phyloP scores from a whole-genome alignment of 805 yeast species.

The Brettanomyces anomalus region DNA sequence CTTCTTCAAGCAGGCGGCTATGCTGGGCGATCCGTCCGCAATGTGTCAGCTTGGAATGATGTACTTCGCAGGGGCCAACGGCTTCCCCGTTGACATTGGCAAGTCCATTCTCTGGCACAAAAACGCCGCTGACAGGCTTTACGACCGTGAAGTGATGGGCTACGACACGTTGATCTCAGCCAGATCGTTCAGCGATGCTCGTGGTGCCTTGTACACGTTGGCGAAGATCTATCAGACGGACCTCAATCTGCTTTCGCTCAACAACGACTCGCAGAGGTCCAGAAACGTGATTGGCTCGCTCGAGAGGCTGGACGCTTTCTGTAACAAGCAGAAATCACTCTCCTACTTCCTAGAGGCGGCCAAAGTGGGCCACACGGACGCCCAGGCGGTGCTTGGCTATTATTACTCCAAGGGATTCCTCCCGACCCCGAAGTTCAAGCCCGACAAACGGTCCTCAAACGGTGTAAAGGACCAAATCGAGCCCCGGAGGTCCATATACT shows the following conservation, averaged over 20 bases:
- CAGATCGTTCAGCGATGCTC: slow-evolving; percentile 26
- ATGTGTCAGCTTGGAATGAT: slow-evolving; percentile 72
- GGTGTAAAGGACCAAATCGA: slow-evolving; percentile 26
- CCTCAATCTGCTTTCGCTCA: slow-evolving; percentile 20
- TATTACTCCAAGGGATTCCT: slow-evolving; percentile 60
- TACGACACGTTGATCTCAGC: slow-evolving; percentile 25
- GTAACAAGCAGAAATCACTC: slow-evolving; percentile 35
- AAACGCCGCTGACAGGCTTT: slow-evolving; percentile 19
- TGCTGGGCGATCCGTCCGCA: slow-evolving; percentile 51
- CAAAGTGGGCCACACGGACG: slow-evolving; percentile 48
- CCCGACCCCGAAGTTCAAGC: slow-evolving; percentile 24
- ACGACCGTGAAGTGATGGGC: slow-evolving; percentile 19
- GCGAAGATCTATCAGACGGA: slow-evolving; percentile 30
- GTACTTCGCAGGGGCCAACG: slow-evolving; percentile 34
- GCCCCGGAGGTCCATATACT: slow-evolving; percentile 53
- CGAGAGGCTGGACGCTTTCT: slow-evolving; percentile 20
- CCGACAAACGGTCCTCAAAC: slow-evolving; percentile 22
- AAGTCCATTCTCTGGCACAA: slow-evolving; percentile 22
- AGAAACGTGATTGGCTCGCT: slow-evolving; percentile 27
- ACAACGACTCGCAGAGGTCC: slow-evolving; percentile 19
- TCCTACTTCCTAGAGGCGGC: slow-evolving; percentile 53
- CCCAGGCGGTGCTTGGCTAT: slow-evolving; percentile 64
- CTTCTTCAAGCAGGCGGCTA: slow-evolving; percentile 53
- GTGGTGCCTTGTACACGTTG: slow-evolving; percentile 26
- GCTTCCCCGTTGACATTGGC: slow-evolving; percentile 19